Evolutionary conservation across 2,329 filamentous ascomycete genomes (phyloP).

Genomic region (Hypoxylon sp.): DNA sequence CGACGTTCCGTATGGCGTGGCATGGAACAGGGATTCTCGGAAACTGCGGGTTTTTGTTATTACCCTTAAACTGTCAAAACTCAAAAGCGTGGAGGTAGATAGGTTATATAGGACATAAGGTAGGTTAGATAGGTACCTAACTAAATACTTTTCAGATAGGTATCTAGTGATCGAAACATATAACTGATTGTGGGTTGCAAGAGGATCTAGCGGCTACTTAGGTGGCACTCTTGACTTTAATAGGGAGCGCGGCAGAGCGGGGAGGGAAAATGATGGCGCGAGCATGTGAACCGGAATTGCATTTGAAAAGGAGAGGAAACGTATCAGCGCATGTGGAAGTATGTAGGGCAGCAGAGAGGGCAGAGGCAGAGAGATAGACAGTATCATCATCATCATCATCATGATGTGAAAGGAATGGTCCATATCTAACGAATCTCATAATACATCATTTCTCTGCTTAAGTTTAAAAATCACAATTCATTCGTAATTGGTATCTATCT

Average conservation of each 20-base stretch:
- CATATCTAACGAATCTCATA: neutral
- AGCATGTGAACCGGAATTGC: neutral
- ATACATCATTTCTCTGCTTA: neutral
- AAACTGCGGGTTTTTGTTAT: no score
- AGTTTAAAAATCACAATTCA: neutral
- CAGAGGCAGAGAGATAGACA: no score
- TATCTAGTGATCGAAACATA: neutral
- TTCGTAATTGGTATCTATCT: conserved; percentile 5
- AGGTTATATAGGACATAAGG: no score
- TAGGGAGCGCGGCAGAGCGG: neutral
- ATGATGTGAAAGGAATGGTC: neutral
- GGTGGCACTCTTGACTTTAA: neutral
- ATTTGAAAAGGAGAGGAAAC: conserved; percentile 4
- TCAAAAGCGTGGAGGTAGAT: no score
- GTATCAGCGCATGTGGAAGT: no score
- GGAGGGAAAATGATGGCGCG: neutral
- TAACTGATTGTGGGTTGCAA: neutral
- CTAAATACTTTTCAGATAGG: no score
- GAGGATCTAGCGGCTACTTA: neutral
- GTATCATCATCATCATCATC: no score
- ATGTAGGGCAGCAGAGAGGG: neutral
- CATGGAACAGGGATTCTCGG: no score
- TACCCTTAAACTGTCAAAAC: no score
- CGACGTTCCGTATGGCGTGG: no score
- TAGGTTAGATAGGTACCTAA: no score